Percentiles rank a stretch among this genome's conserved stretches.
Conservation (phyloP, 1,284 basidiomycete genomes). For the Leccinum huronense region DNA sequence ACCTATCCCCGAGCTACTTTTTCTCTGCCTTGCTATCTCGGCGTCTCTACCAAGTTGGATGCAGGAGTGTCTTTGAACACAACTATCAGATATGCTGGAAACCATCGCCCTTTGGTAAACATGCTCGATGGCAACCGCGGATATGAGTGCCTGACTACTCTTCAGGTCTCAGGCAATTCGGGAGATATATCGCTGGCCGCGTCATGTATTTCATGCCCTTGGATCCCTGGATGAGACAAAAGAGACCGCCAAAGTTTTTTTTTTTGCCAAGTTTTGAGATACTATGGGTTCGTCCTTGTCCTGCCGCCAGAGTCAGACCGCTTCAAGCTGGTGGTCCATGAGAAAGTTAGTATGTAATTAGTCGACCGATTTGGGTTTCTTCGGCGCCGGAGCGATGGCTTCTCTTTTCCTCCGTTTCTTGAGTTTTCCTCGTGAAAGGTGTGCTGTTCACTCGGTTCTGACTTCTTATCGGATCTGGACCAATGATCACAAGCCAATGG, state of each 20-base stretch:
- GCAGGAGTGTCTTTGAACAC: slow-evolving; percentile 1
- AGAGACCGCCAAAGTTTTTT: neutral
- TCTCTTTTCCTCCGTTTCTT: neutral
- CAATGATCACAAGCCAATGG: neutral
- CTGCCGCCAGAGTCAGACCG: neutral
- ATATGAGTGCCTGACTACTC: slow-evolving; percentile 1
- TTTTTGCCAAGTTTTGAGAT: neutral
- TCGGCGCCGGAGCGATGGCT: neutral
- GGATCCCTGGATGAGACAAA: neutral
- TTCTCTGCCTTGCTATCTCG: neutral
- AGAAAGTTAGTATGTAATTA: slow-evolving; percentile 1
- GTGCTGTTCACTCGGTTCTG: neutral
- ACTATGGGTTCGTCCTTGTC: neutral
- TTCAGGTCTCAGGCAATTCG: neutral
- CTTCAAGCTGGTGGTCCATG: neutral
- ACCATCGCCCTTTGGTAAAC: neutral
- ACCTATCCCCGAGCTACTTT: slow-evolving; percentile 1
- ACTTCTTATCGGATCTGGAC: neutral
- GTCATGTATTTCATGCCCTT: neutral
- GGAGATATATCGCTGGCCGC: neutral
- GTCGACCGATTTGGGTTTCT: neutral
- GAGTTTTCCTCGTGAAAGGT: neutral
- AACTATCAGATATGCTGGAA: neutral
- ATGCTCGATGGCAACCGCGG: neutral
- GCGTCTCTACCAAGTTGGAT: neutral